Evolutionary conservation across 2,329 filamentous ascomycete genomes (phyloP), one percentile per base, ranked within the genome.

Genomic region (Aspergillus viridinutans): DNA sequence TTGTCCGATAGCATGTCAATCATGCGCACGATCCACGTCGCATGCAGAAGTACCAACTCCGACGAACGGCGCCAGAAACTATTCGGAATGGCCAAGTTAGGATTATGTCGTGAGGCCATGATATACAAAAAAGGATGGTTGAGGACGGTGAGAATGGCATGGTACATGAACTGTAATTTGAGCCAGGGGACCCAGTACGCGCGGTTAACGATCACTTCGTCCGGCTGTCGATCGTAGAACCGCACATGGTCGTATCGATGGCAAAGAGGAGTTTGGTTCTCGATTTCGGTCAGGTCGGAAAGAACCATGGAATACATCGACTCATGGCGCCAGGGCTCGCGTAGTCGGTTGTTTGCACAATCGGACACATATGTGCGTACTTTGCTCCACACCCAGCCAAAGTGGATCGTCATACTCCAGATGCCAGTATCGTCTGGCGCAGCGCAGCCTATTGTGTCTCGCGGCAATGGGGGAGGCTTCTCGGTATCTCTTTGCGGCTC

Each of bases 101-200:
- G 74, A 51, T 81, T 82, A 66, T 81, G 76, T 59, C 81, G 79
- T 0, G 80, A 79, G 2, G 78, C 79, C 12, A 81, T 73, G 14
- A 81, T 81, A 63, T 82, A 82, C 7, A 83, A 71, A 58, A 83
- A 82, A 0, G 80, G 80, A 55, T 83, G 80, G 61, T 83, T 82
- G 38, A 83, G 65, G 2, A 82, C 77, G 0, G 78, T 80, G 10
- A 76, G 73, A 50, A 82, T 81, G 12, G 75, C 75, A 52, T 83
- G 80, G 64, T 82, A 83, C 1, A 77, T 81, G 61, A 83, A 81
- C 60, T 83, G 80, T 52, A 81, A 72, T 62, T 80, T 81, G 20
- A 83, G 64, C 80, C 80, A 83, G 0, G 80, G 77, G 0, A 74
- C 74, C 79, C 80, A 83, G 63, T 82, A 82, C 53, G 77, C 75